A percentile compares a stretch with the other conserved stretches of the same genome.
phyloP scores from a whole-genome alignment of 2,329 filamentous ascomycete genomes.

The Aureobasidium sp. region DNA sequence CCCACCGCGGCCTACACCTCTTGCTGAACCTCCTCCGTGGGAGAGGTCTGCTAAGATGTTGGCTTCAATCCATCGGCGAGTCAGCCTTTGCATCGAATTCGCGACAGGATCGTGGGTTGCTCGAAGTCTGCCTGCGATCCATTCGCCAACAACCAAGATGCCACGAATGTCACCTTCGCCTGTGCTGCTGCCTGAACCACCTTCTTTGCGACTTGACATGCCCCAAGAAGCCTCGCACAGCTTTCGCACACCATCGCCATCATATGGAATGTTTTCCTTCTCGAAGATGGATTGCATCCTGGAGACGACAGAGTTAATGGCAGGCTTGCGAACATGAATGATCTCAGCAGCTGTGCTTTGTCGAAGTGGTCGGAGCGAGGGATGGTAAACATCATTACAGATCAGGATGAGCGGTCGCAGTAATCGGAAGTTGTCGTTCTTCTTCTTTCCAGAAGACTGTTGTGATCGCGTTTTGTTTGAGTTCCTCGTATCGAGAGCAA shows the following conservation, averaged over 20 bases:
- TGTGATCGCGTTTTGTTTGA: constrained; percentile 30
- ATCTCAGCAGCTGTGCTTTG: constrained; percentile 81
- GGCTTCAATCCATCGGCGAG: constrained; percentile 68
- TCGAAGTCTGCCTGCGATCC: constrained; percentile 68
- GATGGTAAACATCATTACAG: constrained; percentile 95
- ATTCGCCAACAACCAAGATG: constrained; percentile 80
- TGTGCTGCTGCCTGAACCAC: constrained; percentile 43
- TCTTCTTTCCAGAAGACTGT: constrained; percentile 51
- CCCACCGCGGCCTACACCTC: constrained; percentile 65
- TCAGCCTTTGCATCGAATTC: constrained; percentile 45
- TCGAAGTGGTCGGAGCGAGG: constrained; percentile 77
- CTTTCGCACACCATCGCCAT: constrained; percentile 80
- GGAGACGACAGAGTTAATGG: constrained; percentile 74
- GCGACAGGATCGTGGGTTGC: constrained; percentile 20
- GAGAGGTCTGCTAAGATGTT: constrained; percentile 61
- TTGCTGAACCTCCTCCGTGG: constrained; percentile 63
- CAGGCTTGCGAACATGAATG: constrained; percentile 83
- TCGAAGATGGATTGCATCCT: constrained; percentile 79
- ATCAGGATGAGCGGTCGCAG: constrained; percentile 86
- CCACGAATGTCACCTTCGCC: constrained; percentile 71
- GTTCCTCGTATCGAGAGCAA: constrained; percentile 81
- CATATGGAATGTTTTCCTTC: constrained; percentile 80
- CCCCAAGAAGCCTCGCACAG: constrained; percentile 80
- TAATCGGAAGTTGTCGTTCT: constrained; percentile 78
- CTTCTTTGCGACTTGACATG: constrained; percentile 64